Evolutionary conservation across 169 alveolate genomes (phyloP).

Genomic region (Theileria sp.): DNA sequence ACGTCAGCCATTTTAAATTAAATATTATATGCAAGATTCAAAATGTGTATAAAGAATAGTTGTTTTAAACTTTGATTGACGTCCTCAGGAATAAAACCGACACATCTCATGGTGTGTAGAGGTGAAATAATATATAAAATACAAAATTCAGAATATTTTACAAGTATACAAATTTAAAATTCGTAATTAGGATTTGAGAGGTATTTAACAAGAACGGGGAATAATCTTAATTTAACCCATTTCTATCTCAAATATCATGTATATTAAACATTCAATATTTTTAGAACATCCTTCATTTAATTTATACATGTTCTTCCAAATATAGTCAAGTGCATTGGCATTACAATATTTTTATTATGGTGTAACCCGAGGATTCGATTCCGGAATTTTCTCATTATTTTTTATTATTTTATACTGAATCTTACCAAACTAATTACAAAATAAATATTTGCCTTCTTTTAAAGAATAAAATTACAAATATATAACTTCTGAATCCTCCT

Average conservation of each 20-base stretch:
- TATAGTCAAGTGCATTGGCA: neutral
- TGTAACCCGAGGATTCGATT: neutral
- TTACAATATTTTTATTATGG: neutral
- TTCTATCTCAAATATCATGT: neutral
- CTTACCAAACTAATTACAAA: neutral
- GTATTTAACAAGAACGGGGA: neutral
- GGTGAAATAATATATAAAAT: neutral
- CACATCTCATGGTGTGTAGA: neutral
- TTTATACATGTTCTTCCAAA: neutral
- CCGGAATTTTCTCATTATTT: neutral
- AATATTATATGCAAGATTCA: conserved; percentile 4
- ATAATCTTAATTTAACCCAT: neutral
- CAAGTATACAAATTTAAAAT: neutral
- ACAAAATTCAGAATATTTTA: neutral
- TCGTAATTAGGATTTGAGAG: neutral
- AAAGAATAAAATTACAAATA: neutral
- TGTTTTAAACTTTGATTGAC: neutral
- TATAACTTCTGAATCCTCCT: neutral
- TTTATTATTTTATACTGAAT: too few species aligned
- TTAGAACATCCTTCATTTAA: neutral
- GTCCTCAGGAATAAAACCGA: neutral
- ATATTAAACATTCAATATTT: neutral
- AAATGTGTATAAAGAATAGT: conserved; percentile 4
- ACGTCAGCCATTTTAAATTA: neutral
- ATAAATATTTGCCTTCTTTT: neutral